Conservation (phyloP, 805 yeast species). For the Candida adriatica region DNA sequence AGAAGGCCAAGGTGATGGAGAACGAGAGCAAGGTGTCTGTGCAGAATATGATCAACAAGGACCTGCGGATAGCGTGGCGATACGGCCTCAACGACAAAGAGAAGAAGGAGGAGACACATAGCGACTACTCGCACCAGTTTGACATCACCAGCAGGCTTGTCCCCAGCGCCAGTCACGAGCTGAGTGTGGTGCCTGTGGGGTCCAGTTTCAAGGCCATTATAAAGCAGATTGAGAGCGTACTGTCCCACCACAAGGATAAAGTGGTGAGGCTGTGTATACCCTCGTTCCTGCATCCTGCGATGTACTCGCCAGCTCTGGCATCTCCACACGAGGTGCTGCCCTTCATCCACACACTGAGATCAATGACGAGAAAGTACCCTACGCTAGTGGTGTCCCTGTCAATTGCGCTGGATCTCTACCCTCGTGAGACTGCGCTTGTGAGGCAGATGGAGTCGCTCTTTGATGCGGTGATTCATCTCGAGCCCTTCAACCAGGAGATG, state of each 20-base stretch:
- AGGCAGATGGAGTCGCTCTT: conserved; percentile 49
- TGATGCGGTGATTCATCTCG: conserved; percentile 67
- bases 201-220: conserved; percentile 25
- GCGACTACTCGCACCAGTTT: conserved; percentile 57
- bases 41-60: conserved; percentile 47
- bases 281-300: conserved; percentile 69
- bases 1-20: conserved; percentile 47
- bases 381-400: conserved; percentile 48
- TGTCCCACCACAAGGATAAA: conserved; percentile 36
- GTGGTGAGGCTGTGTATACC: conserved; percentile 68
- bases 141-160: conserved; percentile 67
- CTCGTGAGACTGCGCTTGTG: conserved; percentile 42
- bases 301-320: conserved; percentile 49
- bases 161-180: conserved; percentile 63
- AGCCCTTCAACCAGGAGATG: conserved; percentile 77
- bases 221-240: conserved; percentile 36
- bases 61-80: conserved; percentile 91
- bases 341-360: conserved; percentile 53
- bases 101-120: conserved; percentile 32
- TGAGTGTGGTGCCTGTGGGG: conserved; percentile 44
- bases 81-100: conserved; percentile 48
- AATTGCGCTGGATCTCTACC: conserved; percentile 58
- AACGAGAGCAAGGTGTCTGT: conserved; percentile 63
- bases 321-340: conserved; percentile 44
- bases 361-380: conserved; percentile 40